Conservation (phyloP, 345 rosid species). For the thale cress (Arabidopsis thaliana) region DNA sequence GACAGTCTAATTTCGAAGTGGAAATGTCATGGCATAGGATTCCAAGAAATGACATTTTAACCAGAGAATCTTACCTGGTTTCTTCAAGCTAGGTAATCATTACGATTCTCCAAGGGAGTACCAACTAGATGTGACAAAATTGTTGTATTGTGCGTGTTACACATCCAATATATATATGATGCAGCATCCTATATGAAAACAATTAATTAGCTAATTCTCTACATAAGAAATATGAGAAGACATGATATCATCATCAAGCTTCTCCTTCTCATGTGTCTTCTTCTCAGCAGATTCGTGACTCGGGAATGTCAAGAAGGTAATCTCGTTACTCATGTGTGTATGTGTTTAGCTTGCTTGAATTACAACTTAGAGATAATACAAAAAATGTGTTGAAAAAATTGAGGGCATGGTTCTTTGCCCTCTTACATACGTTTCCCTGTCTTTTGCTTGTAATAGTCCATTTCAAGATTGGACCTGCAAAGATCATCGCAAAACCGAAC, state of each 20-base stretch:
- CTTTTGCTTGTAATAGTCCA: slow-evolving; percentile 28
- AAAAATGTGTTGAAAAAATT: neutral
- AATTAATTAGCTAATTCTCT: neutral
- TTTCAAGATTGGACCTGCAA: slow-evolving; percentile 8
- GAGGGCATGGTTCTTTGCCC: slow-evolving; percentile 1
- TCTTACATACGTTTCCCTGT: slow-evolving; percentile 1
- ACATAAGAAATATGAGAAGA: slow-evolving; percentile 26
- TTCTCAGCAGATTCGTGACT: slow-evolving; percentile 7
- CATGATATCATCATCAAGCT: slow-evolving; percentile 18
- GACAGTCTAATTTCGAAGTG: neutral
- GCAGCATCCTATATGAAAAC: neutral
- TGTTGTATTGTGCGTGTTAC: slow-evolving; percentile 9
- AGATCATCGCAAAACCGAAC: slow-evolving; percentile 22
- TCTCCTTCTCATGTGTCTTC: slow-evolving; percentile 27
- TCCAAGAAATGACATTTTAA: slow-evolving; percentile 31
- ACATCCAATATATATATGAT: slow-evolving; percentile 28
- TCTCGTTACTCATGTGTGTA: neutral
- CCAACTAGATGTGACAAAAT: slow-evolving; percentile 41
- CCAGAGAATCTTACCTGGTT: slow-evolving; percentile 32
- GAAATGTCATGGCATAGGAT: slow-evolving; percentile 35
- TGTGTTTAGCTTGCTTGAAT: neutral
- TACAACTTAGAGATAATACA: neutral
- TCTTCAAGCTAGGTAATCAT: slow-evolving; percentile 40
- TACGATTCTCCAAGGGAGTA: slow-evolving; percentile 29
- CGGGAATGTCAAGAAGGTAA: slow-evolving; percentile 33